Evolutionary conservation across 2,329 filamentous ascomycete genomes (phyloP), one percentile per base, ranked within the genome.

Genomic region (Nemania abortiva): DNA sequence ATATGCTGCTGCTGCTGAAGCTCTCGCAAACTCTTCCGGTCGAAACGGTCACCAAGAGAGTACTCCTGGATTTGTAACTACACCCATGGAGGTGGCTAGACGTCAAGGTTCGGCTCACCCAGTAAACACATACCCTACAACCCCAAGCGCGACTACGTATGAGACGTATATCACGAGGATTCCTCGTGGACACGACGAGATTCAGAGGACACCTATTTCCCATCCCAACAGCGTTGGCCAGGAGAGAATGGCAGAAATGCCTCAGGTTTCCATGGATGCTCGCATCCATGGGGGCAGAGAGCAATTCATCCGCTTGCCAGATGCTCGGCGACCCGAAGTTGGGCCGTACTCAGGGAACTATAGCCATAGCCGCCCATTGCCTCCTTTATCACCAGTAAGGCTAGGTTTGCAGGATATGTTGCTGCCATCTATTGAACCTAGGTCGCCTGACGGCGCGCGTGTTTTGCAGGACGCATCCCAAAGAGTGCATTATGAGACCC

Each of bases 1-100:
- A 75, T 79, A 79, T 66, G 77, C 77, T 68, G 76, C 77, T 57
- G 76, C 77, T 39, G 78, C 78, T 63, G 74, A 79, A 68, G 75
- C 76, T 50, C 73, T 79, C 27, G 74, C 76, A 34, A 71, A 68
- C 59, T 70, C 73, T 31, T 64, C 70, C 27, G 49, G 57, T n/a
- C 72, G 70, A 13, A 62, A 69, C 63, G 60, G 50, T 22, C 65
- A 66, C 62, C 58, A 56, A 42, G 62, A 65, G 54, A 71, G 65
- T 68, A 71, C 68, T 24, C 66, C 66, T 54, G 70, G 69, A 58
- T 60, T 64, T 55, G 69, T 69, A 67, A 52, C 72, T 58, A 58
- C 62, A 37, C 62, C 72, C 27, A 52, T 69, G 52, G 72, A 77
- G 62, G 61, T 71, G 29, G 69, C 68, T 66, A 69, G 70, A 69